Evolutionary conservation across 2,329 filamentous ascomycete species (phyloP), one percentile per base, ranked within the genome.

Genomic region (Blastomyces parvus): DNA sequence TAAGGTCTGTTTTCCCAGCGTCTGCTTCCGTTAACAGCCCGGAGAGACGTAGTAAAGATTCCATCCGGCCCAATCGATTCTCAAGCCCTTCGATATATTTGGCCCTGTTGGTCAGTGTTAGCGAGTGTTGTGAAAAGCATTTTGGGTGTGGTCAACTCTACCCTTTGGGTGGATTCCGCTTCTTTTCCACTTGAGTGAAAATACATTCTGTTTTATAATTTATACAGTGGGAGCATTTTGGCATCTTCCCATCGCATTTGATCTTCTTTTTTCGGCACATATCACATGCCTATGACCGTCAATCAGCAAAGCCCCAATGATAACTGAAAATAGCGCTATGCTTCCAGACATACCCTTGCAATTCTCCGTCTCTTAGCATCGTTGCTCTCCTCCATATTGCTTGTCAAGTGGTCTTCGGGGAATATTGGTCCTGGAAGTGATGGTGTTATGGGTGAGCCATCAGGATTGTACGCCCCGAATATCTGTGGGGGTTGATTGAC

Each of bases 171-270:
- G 94, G 93, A 75, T 89, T 94, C 64, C 94, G 85, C 83, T 99
- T 99, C 86, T 99, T 99, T 80, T 99, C 94, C 46, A 97, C 92
- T 74, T 96, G 91, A 0, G 94, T 97, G 74, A 97, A 97, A 69
- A 96, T 85, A 76, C 93, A 99, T 70, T 96, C 91, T 5, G 92
- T 97, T 82, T 97, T 97, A 81, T 97, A 97, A 76, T 97, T 97
- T 75, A 89, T 88, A 76, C 93, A 99, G 77, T 97, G 94, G 8
- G 90, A 92, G 77, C 94, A 99, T 65, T 91, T 87, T 46, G 94
- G 93, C 78, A 96, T 86, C 79, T 95, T 96, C 69, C 94, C 93
- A 74, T 97, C 94, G 77, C 93, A 97, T 79, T 97, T 97, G 78
- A 97, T 96, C 78, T 90, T 82, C 78, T 88, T 88, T 79, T 96